Conservation (phyloP, 2,329 filamentous ascomycete genomes). For the Penicillium sp. region DNA sequence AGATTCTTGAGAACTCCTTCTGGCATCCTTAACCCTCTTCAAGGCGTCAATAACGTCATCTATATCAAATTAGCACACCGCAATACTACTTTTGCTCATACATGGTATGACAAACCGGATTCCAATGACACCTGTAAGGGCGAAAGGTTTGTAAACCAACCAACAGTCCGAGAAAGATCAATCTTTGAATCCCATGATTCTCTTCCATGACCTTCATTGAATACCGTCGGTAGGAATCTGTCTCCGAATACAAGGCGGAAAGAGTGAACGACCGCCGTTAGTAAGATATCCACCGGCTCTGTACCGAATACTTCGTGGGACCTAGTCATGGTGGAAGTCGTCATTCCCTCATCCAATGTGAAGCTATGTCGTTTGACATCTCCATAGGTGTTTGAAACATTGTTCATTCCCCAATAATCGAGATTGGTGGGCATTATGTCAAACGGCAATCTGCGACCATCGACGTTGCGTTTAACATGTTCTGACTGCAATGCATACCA, state of each 20-base stretch:
- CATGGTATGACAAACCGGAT: slow-evolving; percentile 11
- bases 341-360: slow-evolving; percentile 28
- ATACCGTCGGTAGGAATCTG: slow-evolving; percentile 41
- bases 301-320: slow-evolving; percentile 33
- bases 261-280: slow-evolving; percentile 39
- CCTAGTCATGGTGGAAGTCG: slow-evolving; percentile 27
- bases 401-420: slow-evolving; percentile 35
- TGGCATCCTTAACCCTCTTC: slow-evolving; percentile 35
- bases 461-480: slow-evolving; percentile 20
- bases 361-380: slow-evolving; percentile 34
- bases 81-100: background rate
- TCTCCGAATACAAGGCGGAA: slow-evolving; percentile 43
- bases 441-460: slow-evolving; percentile 22
- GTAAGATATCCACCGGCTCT: slow-evolving; percentile 35
- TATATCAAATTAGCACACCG: background rate
- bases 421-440: slow-evolving; percentile 28
- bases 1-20: slow-evolving; percentile 32
- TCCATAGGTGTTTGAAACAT: slow-evolving; percentile 30
- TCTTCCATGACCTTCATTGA: slow-evolving; percentile 49
- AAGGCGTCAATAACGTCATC: slow-evolving; percentile 30
- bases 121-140: slow-evolving; percentile 37
- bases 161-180: slow-evolving; percentile 48
- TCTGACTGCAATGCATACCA: slow-evolving; percentile 35
- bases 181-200: slow-evolving; percentile 44
- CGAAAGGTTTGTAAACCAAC: slow-evolving; percentile 51